Evolutionary conservation across 2,329 filamentous ascomycete species (phyloP), one percentile per base, ranked within the genome.

Genomic region (Chaetomiaceae sp.): DNA sequence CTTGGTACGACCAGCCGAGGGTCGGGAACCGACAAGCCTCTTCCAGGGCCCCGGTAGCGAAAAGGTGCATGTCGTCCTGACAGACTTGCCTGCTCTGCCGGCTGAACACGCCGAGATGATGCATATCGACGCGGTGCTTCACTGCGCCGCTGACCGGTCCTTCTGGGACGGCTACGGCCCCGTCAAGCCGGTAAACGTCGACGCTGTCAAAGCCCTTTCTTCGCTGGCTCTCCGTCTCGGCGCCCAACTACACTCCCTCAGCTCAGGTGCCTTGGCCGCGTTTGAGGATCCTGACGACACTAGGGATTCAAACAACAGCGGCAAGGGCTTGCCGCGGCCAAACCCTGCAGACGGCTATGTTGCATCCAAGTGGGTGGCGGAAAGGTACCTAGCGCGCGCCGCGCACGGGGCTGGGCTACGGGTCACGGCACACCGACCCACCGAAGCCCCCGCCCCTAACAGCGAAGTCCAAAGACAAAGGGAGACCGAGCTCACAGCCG

Each of bases 91-190:
- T 25, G 21, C 11, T 25, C 23, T 32, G 18, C 34, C 45, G 2
- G 13, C 33, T 8, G 42, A 18, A 2, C 42, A 47, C 23, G 34
- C 29, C 8, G 41, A 43, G 13, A 7, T 37, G 34, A 2, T n/a
- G 13, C 8, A 9, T 7, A 25, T 41, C 38, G 41, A 44, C 41
- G 29, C 16, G 9, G 29, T 55, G 37, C 5, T 55, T 11, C 48
- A 55, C 53, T 34, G 25, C 21, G 48, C 42, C 10, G 48, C 53
- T 1, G 29, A 38, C 41, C 42, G 47, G 4, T 42, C 48, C 21
- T 55, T 51, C 43, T 51, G 47, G 48, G 48, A 55, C 21, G 29
- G 30, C 36, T 55, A 55, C 44, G 14, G 16, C 23, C 13, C 33
- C 5, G 10, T 55, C 2, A 21, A 20, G 8, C 16, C 48, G 1